Evolutionary conservation across 1,284 basidiomycete species (phyloP).

Genomic region (Naganishia cerealis): DNA sequence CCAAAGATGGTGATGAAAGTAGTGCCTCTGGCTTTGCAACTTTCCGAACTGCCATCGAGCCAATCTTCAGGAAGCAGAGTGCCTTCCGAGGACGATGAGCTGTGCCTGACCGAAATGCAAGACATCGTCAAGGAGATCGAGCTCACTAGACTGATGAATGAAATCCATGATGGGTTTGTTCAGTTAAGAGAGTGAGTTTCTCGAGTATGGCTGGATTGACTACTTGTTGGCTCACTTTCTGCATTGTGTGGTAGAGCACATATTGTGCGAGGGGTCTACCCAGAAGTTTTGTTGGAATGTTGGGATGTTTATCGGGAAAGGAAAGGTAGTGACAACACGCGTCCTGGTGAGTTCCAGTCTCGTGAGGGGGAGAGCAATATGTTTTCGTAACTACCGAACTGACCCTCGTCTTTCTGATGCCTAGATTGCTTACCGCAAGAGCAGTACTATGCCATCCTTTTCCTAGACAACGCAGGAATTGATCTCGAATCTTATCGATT

Average conservation of each 20-base stretch:
- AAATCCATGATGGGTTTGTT: slow-evolving; percentile 72
- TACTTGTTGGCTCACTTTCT: slow-evolving; percentile 12
- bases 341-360: slow-evolving; percentile 66
- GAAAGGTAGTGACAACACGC: slow-evolving; percentile 76
- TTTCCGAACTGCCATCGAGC: background rate
- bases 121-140: slow-evolving; percentile 85
- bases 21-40: slow-evolving; percentile 61
- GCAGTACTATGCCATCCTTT: slow-evolving; percentile 83
- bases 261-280: slow-evolving; percentile 81
- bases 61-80: background rate
- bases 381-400: background rate
- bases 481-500: slow-evolving; percentile 84
- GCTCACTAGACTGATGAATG: slow-evolving; percentile 75
- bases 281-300: slow-evolving; percentile 68
- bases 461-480: slow-evolving; percentile 81
- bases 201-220: background rate
- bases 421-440: slow-evolving; percentile 69
- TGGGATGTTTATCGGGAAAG: slow-evolving; percentile 80
- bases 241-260: slow-evolving; percentile 60
- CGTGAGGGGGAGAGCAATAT: background rate
- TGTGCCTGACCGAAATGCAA: slow-evolving; percentile 66
- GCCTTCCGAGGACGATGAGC: slow-evolving; percentile 36
- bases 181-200: slow-evolving; percentile 63
- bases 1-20: slow-evolving; percentile 76
- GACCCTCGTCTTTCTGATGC: background rate